A percentile compares a stretch with the other conserved stretches of the same genome.
These are phyloP conservation scores for Eutrema heterophyllum DNA, from an alignment of 345 rosid genomes.

Conservation along the genomic window DNA sequence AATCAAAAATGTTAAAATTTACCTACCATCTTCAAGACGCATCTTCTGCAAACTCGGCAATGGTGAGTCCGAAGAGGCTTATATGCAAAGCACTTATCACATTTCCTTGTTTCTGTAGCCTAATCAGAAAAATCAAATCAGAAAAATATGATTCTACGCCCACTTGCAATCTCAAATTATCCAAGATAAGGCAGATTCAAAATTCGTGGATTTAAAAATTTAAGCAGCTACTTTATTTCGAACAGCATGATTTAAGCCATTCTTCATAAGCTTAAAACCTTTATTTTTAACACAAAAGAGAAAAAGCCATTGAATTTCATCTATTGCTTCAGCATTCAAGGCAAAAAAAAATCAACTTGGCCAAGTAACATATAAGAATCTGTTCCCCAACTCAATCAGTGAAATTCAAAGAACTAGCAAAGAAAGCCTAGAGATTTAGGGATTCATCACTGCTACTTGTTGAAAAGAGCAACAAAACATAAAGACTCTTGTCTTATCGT, in stretches of 20 bases:
- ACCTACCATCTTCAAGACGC: slow-evolving; percentile 87
- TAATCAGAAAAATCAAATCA: slow-evolving; percentile 23
- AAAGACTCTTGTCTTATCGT: background rate
- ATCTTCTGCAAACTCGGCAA: slow-evolving; percentile 87
- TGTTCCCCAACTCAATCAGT: background rate
- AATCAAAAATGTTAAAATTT: background rate
- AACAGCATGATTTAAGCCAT: background rate
- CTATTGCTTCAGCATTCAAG: background rate
- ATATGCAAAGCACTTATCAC: slow-evolving; percentile 68
- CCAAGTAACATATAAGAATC: background rate
- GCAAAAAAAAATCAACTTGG: background rate
- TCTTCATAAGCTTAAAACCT: background rate
- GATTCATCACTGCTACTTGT: background rate
- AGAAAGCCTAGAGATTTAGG: background rate
- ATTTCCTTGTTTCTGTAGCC: slow-evolving; percentile 54
- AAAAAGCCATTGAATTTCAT: background rate
- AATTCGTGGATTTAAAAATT: background rate
- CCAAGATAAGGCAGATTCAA: background rate
- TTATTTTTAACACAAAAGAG: background rate
- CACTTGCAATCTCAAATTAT: background rate
- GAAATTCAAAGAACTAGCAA: background rate
- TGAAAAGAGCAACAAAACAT: background rate
- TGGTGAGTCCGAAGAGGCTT: slow-evolving; percentile 93
- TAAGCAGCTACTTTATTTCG: background rate
- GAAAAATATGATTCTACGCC: background rate